Conservation (phyloP, 441 rosid species). For the Francoa sonchifolia region DNA sequence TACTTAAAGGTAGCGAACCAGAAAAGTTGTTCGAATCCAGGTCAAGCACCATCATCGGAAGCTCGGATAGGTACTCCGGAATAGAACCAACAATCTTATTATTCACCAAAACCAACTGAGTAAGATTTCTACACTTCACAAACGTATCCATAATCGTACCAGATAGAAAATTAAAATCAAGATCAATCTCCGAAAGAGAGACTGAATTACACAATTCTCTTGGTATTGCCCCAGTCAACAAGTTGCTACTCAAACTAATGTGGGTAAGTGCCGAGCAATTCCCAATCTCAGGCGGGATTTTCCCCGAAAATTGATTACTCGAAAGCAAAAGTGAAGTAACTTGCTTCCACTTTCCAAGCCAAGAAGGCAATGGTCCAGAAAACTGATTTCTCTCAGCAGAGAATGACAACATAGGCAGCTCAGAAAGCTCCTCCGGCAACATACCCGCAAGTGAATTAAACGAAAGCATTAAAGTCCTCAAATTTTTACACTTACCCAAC, state of each 20-base stretch:
- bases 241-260: constrained; percentile 46
- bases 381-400: constrained; percentile 68
- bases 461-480: constrained; percentile 53
- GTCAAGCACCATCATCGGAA: constrained; percentile 61
- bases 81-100: constrained; percentile 51
- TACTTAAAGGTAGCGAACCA: constrained; percentile 43
- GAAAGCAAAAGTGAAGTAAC: constrained; percentile 56
- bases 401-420: constrained; percentile 50
- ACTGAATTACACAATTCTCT: constrained; percentile 49
- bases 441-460: constrained; percentile 63
- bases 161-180: constrained; percentile 40
- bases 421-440: constrained; percentile 51
- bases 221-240: constrained; percentile 54
- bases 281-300: constrained; percentile 47
- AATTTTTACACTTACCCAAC: constrained; percentile 52
- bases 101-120: constrained; percentile 40
- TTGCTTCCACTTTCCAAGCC: constrained; percentile 62
- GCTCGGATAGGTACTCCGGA: constrained; percentile 55
- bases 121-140: constrained; percentile 42
- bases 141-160: constrained; percentile 60
- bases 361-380: constrained; percentile 59
- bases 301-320: constrained; percentile 42
- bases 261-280: constrained; percentile 46
- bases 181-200: constrained; percentile 45
- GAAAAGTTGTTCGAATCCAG: constrained; percentile 69